Evolutionary conservation across 2,329 filamentous ascomycete genomes (phyloP), one percentile per base, ranked within the genome.

Genomic region (Aspergillus nomiae): DNA sequence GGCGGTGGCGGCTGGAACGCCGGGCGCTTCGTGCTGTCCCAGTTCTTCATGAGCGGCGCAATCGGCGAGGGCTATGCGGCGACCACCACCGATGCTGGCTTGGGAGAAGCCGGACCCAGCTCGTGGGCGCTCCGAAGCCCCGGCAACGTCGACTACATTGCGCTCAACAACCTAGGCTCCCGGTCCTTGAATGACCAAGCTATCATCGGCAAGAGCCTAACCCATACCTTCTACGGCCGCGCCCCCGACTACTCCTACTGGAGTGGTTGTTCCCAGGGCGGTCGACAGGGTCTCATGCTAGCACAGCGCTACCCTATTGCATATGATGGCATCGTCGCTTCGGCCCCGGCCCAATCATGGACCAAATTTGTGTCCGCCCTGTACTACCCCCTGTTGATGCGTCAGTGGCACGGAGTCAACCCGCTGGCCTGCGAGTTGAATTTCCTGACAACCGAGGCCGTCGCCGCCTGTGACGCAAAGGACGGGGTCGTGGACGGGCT

Each of bases 271-370:
- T 72, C 69, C 1, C 58, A 50, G 4, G 71, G 71, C 19, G 71
- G 70, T 11, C 61, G 71, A 10, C 69, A 71, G 32, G 70, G 65
- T 1, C 59, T 67, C 9, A 65, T 69, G 62, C 53, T 83, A 11
- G 83, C 84, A 0, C 82, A 89, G 65, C 67, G 74, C 4, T 87
- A 82, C 63, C 85, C 87, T 0, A 76, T 81, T 0, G 84, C 86
- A 58, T 88, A 87, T 60, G 84, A 88, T 66, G 86, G 86, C 19
- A 80, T 85, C 11, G 65, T 87, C 1, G 81, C 85, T 12, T 59
- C 26, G 4, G 83, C 80, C 81, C 80, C 73, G 72, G 74, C 57
- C 80, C 84, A 69, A 68, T 86, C 32, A 76, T 80, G 65, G 59
- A 19, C 66, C 65, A 24, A 68, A 63, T 59, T 77, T 3, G 54